Evolutionary conservation across 2,329 filamentous ascomycete species (phyloP), one percentile per base, ranked within the genome.

Genomic region (Trichoderma koningiopsis): DNA sequence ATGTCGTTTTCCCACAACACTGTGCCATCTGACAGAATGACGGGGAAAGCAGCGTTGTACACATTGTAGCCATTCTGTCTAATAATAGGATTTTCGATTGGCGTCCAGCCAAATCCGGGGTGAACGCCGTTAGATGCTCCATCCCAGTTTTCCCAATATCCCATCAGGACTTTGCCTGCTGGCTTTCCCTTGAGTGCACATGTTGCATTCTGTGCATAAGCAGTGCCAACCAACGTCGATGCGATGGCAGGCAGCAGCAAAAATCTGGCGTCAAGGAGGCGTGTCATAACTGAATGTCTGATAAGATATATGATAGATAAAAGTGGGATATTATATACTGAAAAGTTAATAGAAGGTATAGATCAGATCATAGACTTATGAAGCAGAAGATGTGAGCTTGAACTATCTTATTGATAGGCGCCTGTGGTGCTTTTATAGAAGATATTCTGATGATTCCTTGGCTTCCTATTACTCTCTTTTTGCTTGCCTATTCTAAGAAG

Each of bases 101-200:
- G 75, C 14, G 75, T 78, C 77, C 77, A 79, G 61, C 78, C 78
- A 64, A 79, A 75, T 3, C 64, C 65, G 10, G 78, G 77, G 70
- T 79, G 78, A 3, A 78, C 76, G 19, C 77, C 77, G 65, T 77
- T 79, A 29, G 61, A 70, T 16, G 77, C 55, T 37, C 77, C 77
- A 68, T 79, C 77, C 78, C 78, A 79, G 70, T 79, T 79, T 72
- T 79, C 78, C 77, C 77, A 79, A 68, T 79, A 79, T 11, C 78
- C 78, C 59, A 76, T 73, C 24, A 79, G 76, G 10, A 79, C 77
- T 62, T 78, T 78, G 40, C 78, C 78, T 0, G 70, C 27, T 8
- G 78, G 78, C 35, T 75, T 76, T 19, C 77, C 77, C 62, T 77
- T 79, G 3, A 76, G 77, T 13, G 70, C 73, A 59, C 78, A 79